Percentiles rank a stretch among this genome's conserved stretches.
Evolutionary conservation across 495 filamentous ascomycete species (phyloP).

Genomic region (Coniosporium apollinis): DNA sequence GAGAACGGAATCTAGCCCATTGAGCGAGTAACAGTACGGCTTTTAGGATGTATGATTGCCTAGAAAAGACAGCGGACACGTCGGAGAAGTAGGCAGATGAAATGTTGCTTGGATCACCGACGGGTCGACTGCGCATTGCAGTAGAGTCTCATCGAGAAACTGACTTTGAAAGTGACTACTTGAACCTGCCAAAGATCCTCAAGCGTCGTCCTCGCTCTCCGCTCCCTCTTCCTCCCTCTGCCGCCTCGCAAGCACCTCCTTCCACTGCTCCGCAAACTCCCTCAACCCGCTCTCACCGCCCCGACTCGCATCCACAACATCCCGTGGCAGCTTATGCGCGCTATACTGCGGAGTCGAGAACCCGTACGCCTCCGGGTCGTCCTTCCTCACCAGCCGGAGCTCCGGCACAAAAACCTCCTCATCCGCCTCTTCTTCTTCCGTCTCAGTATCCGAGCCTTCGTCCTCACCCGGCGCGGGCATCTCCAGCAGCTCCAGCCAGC

Average conservation of each 20-base stretch:
- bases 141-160: too few species aligned
- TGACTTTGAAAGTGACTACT: too few species aligned
- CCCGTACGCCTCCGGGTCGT: constrained; percentile 73
- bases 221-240: constrained; percentile 31
- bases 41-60: too few species aligned
- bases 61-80: too few species aligned
- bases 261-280: constrained; percentile 81
- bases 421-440: constrained; percentile 31
- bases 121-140: too few species aligned
- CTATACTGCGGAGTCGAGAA: constrained; percentile 80
- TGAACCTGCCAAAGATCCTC: too few species aligned
- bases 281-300: constrained; percentile 57
- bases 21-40: too few species aligned
- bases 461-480: constrained; percentile 39
- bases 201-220: constrained; percentile 22
- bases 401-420: constrained; percentile 53
- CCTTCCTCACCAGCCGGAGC: constrained; percentile 60
- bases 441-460: constrained; percentile 22
- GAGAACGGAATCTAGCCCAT: too few species aligned
- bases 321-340: constrained; percentile 85
- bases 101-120: too few species aligned
- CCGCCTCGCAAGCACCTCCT: constrained; percentile 49
- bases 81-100: too few species aligned
- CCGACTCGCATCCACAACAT: constrained; percentile 80
- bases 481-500: constrained; percentile 71